Evolutionary conservation across 2,329 filamentous ascomycete genomes (phyloP).

Genomic region (Myriosclerotinia duriaeana): DNA sequence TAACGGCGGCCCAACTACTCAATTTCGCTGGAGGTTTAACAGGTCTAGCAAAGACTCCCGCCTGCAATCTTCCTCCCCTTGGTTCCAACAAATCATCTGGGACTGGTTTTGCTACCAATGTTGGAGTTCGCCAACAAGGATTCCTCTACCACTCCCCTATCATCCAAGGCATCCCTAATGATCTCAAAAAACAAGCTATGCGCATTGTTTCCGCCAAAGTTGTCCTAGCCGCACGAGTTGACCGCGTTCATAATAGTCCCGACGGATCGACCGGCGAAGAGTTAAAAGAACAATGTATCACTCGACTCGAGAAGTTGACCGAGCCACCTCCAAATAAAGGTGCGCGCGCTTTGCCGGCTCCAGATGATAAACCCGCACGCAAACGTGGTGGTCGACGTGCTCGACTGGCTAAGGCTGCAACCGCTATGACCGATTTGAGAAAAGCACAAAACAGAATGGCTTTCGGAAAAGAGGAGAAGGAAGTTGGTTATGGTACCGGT

Average conservation of each 20-base stretch:
- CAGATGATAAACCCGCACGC: slow-evolving; percentile 89
- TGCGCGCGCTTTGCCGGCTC: slow-evolving; percentile 79
- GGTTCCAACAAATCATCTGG: slow-evolving; percentile 83
- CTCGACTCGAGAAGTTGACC: slow-evolving; percentile 87
- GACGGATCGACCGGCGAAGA: slow-evolving; percentile 82
- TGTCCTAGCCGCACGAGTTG: slow-evolving; percentile 87
- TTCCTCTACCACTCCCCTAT: slow-evolving; percentile 92
- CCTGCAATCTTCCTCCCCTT: slow-evolving; percentile 88
- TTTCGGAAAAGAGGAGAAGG: slow-evolving; percentile 92
- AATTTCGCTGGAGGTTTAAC: slow-evolving; percentile 89
- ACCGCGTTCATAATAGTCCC: slow-evolving; percentile 76
- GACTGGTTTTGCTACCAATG: slow-evolving; percentile 86
- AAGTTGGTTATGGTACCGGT: slow-evolving; percentile 85
- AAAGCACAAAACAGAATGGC: slow-evolving; percentile 96
- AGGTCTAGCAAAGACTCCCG: slow-evolving; percentile 85
- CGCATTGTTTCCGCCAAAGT: slow-evolving; percentile 92
- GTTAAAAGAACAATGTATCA: slow-evolving; percentile 77
- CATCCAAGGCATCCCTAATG: slow-evolving; percentile 78
- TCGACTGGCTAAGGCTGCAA: slow-evolving; percentile 92
- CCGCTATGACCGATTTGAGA: slow-evolving; percentile 92
- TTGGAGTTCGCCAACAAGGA: slow-evolving; percentile 85
- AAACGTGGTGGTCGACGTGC: slow-evolving; percentile 90
- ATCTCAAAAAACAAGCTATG: slow-evolving; percentile 90
- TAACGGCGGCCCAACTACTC: slow-evolving; percentile 94
- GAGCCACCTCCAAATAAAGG: slow-evolving; percentile 90